Conservation (phyloP, 257 asterid genomes). For the Nicotiana paniculata region DNA sequence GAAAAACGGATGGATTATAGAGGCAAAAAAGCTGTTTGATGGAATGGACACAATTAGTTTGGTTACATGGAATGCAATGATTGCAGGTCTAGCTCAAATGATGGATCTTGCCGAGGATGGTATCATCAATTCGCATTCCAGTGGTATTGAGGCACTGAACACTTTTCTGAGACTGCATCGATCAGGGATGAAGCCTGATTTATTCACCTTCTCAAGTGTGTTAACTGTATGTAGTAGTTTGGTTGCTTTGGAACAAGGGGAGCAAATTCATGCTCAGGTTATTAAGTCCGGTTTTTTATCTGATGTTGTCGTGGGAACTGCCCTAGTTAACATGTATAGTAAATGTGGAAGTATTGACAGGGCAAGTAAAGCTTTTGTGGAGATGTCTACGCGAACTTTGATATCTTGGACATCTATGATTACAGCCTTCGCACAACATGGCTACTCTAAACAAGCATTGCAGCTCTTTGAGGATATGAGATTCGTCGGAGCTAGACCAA, state of each 20-base stretch:
- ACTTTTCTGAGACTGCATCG: conserved; percentile 49
- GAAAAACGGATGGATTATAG: conserved; percentile 50
- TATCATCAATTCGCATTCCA: conserved; percentile 44
- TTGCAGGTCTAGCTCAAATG: conserved; percentile 80
- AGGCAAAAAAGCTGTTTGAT: conserved; percentile 70
- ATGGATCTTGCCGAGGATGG: conserved; percentile 39
- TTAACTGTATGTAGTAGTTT: conserved; percentile 64
- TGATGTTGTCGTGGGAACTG: conserved; percentile 76
- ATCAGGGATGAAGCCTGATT: conserved; percentile 70
- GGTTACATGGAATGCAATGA: conserved; percentile 89
- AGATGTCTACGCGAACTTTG: conserved; percentile 68
- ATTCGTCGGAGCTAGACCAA: conserved; percentile 70
- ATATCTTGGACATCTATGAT: conserved; percentile 95
- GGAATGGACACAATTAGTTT: conserved; percentile 45
- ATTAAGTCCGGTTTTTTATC: conserved; percentile 66
- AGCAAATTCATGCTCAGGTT: conserved; percentile 79
- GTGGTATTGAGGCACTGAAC: conserved; percentile 69
- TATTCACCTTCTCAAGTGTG: conserved; percentile 68
- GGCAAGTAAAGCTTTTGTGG: conserved; percentile 74
- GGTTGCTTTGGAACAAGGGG: conserved; percentile 81
- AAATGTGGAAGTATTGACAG: conserved; percentile 81
- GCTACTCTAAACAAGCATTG: conserved; percentile 53
- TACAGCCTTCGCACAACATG: conserved; percentile 65
- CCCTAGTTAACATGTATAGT: conserved; percentile 82
- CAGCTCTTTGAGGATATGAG: conserved; percentile 85